Evolutionary conservation across 345 rosid species (phyloP).

Genomic region (Isatis tinctoria): DNA sequence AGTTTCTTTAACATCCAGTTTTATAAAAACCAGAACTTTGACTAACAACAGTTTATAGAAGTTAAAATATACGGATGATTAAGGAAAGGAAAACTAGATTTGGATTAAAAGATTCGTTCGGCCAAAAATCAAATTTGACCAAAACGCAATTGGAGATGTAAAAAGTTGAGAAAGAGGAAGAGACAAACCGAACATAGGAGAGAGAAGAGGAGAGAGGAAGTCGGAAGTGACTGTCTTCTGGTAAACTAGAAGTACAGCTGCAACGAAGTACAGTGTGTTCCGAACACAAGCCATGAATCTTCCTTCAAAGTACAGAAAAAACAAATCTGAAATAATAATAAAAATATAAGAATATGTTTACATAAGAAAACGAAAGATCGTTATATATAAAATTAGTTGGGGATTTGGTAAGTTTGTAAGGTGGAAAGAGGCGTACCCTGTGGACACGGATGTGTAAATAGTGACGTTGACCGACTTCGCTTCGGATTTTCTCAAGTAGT

Average conservation of each 20-base stretch:
- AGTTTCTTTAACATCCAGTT: neutral
- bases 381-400: neutral
- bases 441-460: neutral
- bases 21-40: neutral
- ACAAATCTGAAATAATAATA: neutral
- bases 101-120: neutral
- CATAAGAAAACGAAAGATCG: neutral
- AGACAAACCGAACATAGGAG: constrained; percentile 38
- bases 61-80: neutral
- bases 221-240: constrained; percentile 33
- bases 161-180: neutral
- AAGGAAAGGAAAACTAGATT: neutral
- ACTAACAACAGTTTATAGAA: neutral
- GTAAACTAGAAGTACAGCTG: constrained; percentile 22
- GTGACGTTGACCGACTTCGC: constrained; percentile 16
- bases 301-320: neutral
- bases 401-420: constrained; percentile 20
- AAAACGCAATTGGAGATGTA: neutral
- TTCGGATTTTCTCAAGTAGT: neutral
- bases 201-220: constrained; percentile 38
- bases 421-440: constrained; percentile 1
- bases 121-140: neutral
- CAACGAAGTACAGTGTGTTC: constrained; percentile 19
- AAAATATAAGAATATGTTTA: neutral
- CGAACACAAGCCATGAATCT: constrained; percentile 32